Percentiles rank a stretch among this genome's conserved stretches.
phyloP scores from a whole-genome alignment of 2,329 filamentous ascomycete genomes.

The Hypocreales sp. region DNA sequence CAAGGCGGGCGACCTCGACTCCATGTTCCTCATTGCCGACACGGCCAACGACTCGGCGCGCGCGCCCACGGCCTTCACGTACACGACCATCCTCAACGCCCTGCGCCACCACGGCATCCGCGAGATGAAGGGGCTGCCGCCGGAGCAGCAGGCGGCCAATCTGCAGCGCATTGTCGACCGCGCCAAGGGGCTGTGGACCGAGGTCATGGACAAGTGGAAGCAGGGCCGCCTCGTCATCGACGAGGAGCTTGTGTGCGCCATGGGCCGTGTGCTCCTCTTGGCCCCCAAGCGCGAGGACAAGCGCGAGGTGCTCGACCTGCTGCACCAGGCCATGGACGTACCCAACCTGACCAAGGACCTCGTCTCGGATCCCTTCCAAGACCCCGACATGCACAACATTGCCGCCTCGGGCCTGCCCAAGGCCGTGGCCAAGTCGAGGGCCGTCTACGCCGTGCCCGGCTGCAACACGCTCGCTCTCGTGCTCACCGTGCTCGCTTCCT shows the following conservation, averaged over 20 bases:
- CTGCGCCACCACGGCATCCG: conserved; percentile 30
- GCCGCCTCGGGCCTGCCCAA: conserved; percentile 3
- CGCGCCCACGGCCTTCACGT: conserved; percentile 55
- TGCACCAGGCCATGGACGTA: conserved; percentile 73
- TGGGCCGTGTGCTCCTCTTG: conserved; percentile 63
- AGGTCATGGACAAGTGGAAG: conserved; percentile 63
- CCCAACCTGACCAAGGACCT: conserved; percentile 32
- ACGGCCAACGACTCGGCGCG: conserved; percentile 50
- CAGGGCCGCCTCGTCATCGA: conserved; percentile 57
- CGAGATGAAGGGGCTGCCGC: conserved; percentile 10
- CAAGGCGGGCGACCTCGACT: conserved; percentile 59
- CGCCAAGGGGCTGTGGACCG: conserved; percentile 64
- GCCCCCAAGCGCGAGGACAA: conserved; percentile 43
- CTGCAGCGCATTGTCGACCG: conserved; percentile 40
- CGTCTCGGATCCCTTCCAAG: conserved; percentile 6
- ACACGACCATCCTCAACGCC: conserved; percentile 68
- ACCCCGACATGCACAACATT: conserved; percentile 9
- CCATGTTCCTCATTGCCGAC: conserved; percentile 62
- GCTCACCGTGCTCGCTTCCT: conserved; percentile 45
- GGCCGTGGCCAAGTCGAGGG: conserved; percentile 4
- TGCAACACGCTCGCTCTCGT: conserved; percentile 53
- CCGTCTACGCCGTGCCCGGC: conserved; percentile 26
- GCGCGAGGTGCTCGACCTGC: conserved; percentile 56
- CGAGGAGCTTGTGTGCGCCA: conserved; percentile 62
- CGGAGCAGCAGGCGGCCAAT: conserved; percentile 16